Evolutionary conservation across 148 eudicot genomes (phyloP).

Genomic region (Gaultheria prostrata): DNA sequence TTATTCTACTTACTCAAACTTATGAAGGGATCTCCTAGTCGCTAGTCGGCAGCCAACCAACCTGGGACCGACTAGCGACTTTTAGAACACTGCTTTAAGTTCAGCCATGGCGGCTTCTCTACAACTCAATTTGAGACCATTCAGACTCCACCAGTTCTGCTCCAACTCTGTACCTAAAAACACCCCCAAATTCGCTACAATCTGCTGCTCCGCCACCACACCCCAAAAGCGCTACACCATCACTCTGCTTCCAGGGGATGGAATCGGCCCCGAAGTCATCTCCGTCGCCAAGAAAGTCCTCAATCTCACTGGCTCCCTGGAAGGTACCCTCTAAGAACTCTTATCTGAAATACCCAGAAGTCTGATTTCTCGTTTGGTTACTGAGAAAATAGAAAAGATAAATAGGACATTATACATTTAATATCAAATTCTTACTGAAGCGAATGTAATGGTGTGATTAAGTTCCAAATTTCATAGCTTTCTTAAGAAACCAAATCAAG

Average conservation of each 20-base stretch:
- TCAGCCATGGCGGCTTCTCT: constrained; percentile 58
- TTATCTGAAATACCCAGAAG: neutral
- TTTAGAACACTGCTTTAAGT: too few species aligned
- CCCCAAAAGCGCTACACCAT: constrained; percentile 51
- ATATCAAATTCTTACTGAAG: neutral
- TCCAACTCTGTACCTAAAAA: constrained; percentile 13
- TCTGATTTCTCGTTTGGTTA: neutral
- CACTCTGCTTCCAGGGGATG: constrained; percentile 94
- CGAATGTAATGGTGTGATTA: neutral
- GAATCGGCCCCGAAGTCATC: constrained; percentile 91
- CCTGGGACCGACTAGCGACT: too few species aligned
- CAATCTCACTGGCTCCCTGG: constrained; percentile 54
- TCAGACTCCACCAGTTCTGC: constrained; percentile 26
- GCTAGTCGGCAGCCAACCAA: too few species aligned
- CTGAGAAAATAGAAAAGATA: neutral
- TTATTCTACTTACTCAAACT: too few species aligned
- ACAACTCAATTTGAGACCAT: constrained; percentile 38
- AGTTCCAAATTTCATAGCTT: neutral
- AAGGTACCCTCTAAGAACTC: constrained; percentile 42
- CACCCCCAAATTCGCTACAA: constrained; percentile 8
- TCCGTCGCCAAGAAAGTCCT: constrained; percentile 80
- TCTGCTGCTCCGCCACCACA: constrained; percentile 54
- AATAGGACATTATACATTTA: neutral
- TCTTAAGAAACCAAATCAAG: neutral
- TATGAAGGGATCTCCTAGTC: too few species aligned